Evolutionary conservation across 2,329 filamentous ascomycete species (phyloP).

Genomic region (Cordyceps cicadae): DNA sequence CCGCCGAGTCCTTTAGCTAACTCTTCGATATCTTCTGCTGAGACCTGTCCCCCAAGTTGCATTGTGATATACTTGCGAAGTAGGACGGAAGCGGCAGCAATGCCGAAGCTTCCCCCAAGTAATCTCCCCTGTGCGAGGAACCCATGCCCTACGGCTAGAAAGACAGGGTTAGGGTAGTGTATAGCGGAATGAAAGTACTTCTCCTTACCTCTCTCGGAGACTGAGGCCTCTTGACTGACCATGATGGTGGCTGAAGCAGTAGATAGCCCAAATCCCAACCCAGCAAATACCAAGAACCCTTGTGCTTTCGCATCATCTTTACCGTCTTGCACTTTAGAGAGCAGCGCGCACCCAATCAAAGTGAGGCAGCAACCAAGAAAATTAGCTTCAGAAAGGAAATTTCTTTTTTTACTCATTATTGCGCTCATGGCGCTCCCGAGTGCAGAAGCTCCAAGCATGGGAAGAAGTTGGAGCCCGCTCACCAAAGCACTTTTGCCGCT

Average conservation of each 20-base stretch:
- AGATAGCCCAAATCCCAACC: constrained; percentile 43
- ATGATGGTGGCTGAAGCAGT: constrained; percentile 41
- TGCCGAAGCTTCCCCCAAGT: constrained; percentile 46
- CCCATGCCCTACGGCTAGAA: constrained; percentile 43
- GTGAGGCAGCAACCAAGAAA: constrained; percentile 34
- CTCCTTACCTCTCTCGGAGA: constrained; percentile 36
- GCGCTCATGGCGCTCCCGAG: constrained; percentile 36
- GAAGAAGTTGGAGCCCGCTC: constrained; percentile 43
- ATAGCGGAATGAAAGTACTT: neutral
- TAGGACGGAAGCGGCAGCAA: constrained; percentile 43
- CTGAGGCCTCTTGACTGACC: constrained; percentile 32
- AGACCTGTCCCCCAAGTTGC: constrained; percentile 22
- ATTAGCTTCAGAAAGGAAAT: constrained; percentile 36
- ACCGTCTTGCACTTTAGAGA: constrained; percentile 28
- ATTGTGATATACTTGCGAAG: constrained; percentile 25
- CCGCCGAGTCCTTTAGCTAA: constrained; percentile 9
- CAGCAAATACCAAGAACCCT: constrained; percentile 43
- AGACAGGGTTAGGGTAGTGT: neutral
- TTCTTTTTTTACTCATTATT: constrained; percentile 32
- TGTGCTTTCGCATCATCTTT: constrained; percentile 36
- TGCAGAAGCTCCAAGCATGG: constrained; percentile 42
- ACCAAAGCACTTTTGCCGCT: constrained; percentile 37
- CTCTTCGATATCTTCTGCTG: constrained; percentile 21
- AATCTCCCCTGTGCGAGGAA: constrained; percentile 44
- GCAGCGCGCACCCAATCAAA: constrained; percentile 37